Evolutionary conservation across 169 alveolate species (phyloP), one percentile per base, ranked within the genome.

Genomic region (Cystoisospora suis): DNA sequence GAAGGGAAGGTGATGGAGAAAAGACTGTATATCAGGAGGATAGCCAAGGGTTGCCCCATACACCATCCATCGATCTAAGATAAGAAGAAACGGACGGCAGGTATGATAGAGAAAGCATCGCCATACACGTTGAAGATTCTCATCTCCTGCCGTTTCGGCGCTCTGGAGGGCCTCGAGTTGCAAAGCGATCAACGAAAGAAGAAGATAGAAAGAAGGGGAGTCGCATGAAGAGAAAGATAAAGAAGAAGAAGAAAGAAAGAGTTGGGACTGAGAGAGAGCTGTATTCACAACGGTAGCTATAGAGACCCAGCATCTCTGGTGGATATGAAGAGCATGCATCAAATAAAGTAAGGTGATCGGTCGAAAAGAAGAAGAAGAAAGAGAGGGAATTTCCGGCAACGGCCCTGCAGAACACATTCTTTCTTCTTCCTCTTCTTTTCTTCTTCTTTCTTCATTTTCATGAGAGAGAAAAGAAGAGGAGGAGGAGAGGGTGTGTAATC

Each of bases 121-220:
- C 83, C 83, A 72, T 34, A 72, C 12, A 38, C 53, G 83, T 56
- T 72, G 47, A 20, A 72, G 56, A 3, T 40, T 34, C 47, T 29
- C n/a, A 53, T 72, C 56, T n/a, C 83, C 47, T 15, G 15, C 34
- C 83, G 23, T 34, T 38, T 72, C 83, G n/a, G 83, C 83, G 38
- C 6, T 38, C 56, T 72, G 83, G 42, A 72, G 53, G 40, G 3
- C 34, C 83, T 4, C 56, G 36, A 72, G 56, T 4, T n/a, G n/a
- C n/a, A n/a, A n/a, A n/a, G n/a, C n/a, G n/a, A n/a, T n/a, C n/a
- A n/a, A n/a, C n/a, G n/a, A n/a, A n/a, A n/a, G n/a, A n/a, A n/a
- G n/a, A n/a, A n/a, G n/a, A n/a, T n/a, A n/a, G n/a, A n/a, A n/a
- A n/a, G n/a, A n/a, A n/a, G n/a, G n/a, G n/a, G n/a, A n/a, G n/a